Base-by-base conservation (phyloP, 2,329 filamentous ascomycete species). In the Trichophyton rubrum region DNA sequence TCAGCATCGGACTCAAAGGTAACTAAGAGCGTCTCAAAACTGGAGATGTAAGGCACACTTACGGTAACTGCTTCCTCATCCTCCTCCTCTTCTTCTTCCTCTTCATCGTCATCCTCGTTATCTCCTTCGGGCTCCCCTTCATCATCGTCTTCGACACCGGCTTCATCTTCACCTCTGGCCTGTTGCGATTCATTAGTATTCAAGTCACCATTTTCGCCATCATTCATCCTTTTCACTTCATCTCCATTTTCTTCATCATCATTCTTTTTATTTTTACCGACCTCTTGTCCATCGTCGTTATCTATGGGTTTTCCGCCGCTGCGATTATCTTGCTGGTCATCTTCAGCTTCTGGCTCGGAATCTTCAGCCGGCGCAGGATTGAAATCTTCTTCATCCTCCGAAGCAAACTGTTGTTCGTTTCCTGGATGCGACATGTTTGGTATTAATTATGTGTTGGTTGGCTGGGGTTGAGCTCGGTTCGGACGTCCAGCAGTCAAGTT, bases 331-430 rank as follows among this genome's bases (percentile, higher is more conserved):
- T 51, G 40, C 60, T 63, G 60, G 49, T 65, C 64, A 43, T 75
- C 71, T 68, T 77, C 75, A 65, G 78, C 80, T 62, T 90, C 88
- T 57, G 84, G 85, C 66, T 92, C 89, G 2, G 88, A 93, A 38
- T 83, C 69, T 62, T 89, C 83, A 62, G 83, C 86, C 20, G 87
- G 86, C 56, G 81, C 84, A 58, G 90, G 91, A 72, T 96, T 95
- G 80, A 96, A 96, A 72, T 92, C 87, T 67, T 95, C 89, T 51
- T 88, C 86, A 60, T 89, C 87, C 56, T 82, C 80, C 59, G 79
- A 80, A 33, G 76, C 78, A 61, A 80, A 80, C 64, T 80, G 75
- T 56, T 80, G 74, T 66, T 80, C 75, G 49, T 74, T 73, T 3
- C 58, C 58, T 45, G 45, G 57, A 6, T 53, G 62, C 69, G 74